Evolutionary conservation across 768 basidiomycete species (phyloP).

Genomic region (Mycena crocata): DNA sequence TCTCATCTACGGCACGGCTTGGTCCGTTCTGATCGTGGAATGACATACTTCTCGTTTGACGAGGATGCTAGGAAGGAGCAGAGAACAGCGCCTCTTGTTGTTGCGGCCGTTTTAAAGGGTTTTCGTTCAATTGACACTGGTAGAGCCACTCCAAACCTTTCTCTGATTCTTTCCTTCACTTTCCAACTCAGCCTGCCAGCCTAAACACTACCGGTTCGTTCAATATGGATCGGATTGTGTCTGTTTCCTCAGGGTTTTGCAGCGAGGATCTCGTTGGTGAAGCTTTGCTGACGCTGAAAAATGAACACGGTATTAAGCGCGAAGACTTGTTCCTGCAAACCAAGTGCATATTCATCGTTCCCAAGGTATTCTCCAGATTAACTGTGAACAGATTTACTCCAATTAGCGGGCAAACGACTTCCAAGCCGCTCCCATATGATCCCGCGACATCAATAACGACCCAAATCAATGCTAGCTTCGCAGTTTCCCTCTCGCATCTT

Average conservation of each 20-base stretch:
- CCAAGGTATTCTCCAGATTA: neutral
- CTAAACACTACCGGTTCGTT: conserved; percentile 77
- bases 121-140: conserved; percentile 91
- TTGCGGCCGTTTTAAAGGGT: conserved; percentile 78
- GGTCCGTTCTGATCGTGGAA: conserved; percentile 49
- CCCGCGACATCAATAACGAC: conserved; percentile 59
- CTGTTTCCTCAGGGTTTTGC: conserved; percentile 17
- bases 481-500: conserved; percentile 74
- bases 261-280: conserved; percentile 87
- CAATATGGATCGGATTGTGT: neutral
- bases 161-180: neutral
- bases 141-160: conserved; percentile 40
- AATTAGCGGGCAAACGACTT: conserved; percentile 75
- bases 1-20: conserved; percentile 75
- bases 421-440: conserved; percentile 81
- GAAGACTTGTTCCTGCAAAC: conserved; percentile 84
- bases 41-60: neutral
- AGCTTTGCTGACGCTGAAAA: conserved; percentile 68
- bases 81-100: conserved; percentile 72
- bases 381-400: conserved; percentile 72
- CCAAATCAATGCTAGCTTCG: conserved; percentile 74
- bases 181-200: conserved; percentile 65
- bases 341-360: conserved; percentile 60
- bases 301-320: conserved; percentile 70
- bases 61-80: conserved; percentile 76